Base-by-base conservation (phyloP, 2,329 filamentous ascomycete genomes). In the Monosporascus ibericus region DNA sequence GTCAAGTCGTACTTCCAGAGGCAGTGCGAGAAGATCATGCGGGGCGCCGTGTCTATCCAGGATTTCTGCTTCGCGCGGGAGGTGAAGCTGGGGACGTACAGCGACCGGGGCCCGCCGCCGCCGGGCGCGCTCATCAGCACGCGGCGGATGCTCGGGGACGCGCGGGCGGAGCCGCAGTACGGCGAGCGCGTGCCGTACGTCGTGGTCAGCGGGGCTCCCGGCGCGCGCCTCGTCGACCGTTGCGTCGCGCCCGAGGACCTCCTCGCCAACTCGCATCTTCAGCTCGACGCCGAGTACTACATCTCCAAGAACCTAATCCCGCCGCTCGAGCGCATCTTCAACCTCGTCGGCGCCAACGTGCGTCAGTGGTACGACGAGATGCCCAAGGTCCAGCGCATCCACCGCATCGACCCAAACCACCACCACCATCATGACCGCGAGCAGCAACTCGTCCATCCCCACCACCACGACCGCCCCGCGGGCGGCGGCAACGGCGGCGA, bases 11-110 rank as follows among this genome's bases (percentile, higher is more conserved):
- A 96, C 69, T 96, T 99, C 66, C 90, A 95, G 66, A 76, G 77
- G 34, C 92, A 97, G 69, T 97, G 92, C 70, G 77, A 79, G 44
- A 97, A 96, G 72, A 95, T 99, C 61, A 92, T 96, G 88, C 82
- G 82, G 55, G 92, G 91, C 47, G 82, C 84, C 36, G 85, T 99
- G 44, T 94, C 90, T 1, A 83, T 97, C 24, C 91, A 96, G 63
- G 94, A 99, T 69, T 96, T 99, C 69, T 95, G 91, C 69, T 97
- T 96, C 66, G 92, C 92, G 0, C 86, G 84, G 67, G 94, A 97
- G 72, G 92, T 99, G 52, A 90, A 87, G 59, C 77, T 97, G 1
- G 92, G 92, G 15, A 91, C 86, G 0, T 99, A 99, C 70, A 88
- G 86, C 47, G 87, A 91, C 56, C 86, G 85, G 60, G 89, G 88